Conservation (phyloP, 2,329 filamentous ascomycete species). For the Epichloe glyceriae region DNA sequence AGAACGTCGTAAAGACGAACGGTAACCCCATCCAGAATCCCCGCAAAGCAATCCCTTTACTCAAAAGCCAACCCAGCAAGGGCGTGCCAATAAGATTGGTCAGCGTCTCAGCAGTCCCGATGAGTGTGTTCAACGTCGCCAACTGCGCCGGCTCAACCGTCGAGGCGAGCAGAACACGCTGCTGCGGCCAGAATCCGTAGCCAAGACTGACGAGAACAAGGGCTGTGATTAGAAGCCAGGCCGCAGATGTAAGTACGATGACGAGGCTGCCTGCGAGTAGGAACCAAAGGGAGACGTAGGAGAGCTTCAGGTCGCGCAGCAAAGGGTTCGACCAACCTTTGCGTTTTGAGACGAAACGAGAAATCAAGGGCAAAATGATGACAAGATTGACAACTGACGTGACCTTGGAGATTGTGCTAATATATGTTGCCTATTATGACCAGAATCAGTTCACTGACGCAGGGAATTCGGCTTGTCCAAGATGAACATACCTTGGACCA, state of each 20-base stretch:
- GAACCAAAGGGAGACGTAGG: not conserved
- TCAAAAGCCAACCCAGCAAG: not conserved
- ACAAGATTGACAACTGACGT: not conserved
- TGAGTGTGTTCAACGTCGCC: not conserved
- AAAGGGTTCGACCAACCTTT: not conserved
- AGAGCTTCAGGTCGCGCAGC: not conserved
- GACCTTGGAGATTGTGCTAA: not conserved
- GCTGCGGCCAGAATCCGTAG: not conserved
- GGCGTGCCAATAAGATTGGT: not conserved
- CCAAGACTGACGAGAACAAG: not conserved
- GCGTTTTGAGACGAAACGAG: not conserved
- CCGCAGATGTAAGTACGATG: not conserved
- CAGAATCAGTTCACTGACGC: not conserved
- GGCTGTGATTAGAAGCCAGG: not conserved
- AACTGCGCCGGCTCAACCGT: not conserved
- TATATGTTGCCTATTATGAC: not conserved
- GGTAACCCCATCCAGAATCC: not conserved
- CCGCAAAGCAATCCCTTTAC: not conserved
- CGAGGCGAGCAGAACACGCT: not conserved
- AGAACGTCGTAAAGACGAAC: not conserved
- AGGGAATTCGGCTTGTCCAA: not conserved
- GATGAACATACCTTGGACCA: not conserved
- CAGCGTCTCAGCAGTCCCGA: not conserved
- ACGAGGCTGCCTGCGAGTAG: not conserved
- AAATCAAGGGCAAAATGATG: not conserved